A percentile compares a stretch with the other conserved stretches of the same genome.
These are phyloP conservation scores for Scleroderma citrinum DNA, from an alignment of 768 basidiomycete species.

Conservation along the genomic window DNA sequence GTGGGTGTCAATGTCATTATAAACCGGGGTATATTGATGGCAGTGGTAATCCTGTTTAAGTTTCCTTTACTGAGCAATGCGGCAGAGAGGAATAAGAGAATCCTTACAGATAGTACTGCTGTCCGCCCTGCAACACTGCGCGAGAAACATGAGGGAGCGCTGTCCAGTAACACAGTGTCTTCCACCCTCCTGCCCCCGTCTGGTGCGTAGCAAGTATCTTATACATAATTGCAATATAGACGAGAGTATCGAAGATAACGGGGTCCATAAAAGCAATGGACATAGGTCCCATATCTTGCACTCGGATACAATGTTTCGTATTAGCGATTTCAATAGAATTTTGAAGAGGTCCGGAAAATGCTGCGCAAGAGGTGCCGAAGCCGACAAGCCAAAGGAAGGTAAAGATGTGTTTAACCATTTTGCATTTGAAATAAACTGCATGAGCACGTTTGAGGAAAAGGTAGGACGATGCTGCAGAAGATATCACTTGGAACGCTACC, in stretches of 20 bases:
- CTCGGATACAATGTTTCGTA: slow-evolving; percentile 23
- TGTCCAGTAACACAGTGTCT: slow-evolving; percentile 13
- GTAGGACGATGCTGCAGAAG: slow-evolving; percentile 16
- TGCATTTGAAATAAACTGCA: slow-evolving; percentile 22
- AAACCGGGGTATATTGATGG: slow-evolving; percentile 1
- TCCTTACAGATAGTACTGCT: slow-evolving; percentile 30
- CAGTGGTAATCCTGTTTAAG: neutral
- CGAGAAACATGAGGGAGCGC: slow-evolving; percentile 22
- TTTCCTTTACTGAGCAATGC: neutral
- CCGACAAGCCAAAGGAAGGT: slow-evolving; percentile 23
- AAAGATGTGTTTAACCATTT: slow-evolving; percentile 13
- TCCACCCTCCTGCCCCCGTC: slow-evolving; percentile 4
- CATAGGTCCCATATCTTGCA: slow-evolving; percentile 10
- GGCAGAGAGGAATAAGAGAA: neutral
- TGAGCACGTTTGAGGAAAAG: slow-evolving; percentile 29
- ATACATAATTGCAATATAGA: slow-evolving; percentile 28
- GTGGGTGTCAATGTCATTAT: neutral
- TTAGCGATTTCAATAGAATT: slow-evolving; percentile 16
- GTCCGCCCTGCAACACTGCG: slow-evolving; percentile 26
- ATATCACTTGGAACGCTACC: neutral
- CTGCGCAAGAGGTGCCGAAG: slow-evolving; percentile 16
- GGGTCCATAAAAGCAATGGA: slow-evolving; percentile 16
- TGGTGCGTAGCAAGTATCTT: slow-evolving; percentile 12
- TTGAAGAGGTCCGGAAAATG: slow-evolving; percentile 16
- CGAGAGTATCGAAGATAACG: slow-evolving; percentile 23